Evolutionary conservation across 208 protist species (phyloP), one percentile per base, ranked within the genome.

Genomic region (Spironucleus salmonicida): DNA sequence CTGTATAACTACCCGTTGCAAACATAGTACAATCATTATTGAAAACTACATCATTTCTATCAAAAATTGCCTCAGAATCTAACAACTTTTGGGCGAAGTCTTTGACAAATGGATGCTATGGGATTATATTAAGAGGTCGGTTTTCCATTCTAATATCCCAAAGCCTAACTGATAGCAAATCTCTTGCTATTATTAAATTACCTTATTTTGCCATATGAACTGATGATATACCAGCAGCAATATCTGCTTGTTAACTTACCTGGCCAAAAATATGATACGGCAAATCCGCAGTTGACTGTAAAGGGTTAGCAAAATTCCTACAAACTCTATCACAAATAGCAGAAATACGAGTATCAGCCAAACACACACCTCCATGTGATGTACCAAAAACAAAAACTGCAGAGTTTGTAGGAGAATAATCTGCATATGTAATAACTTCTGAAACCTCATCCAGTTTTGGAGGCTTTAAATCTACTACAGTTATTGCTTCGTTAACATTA

Each of bases 341-440:
- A 49, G 32, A 15, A 19, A 42, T 71, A 23, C 64, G 4, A 19
- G 64, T 71, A 35, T 71, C 64, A 15, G 9, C 26, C 9, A 71
- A 38, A 19, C 45, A 42, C 9, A 71, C 45, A n/a, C 9, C 45
- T 23, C 64, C 64, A 49, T 11, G 34, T n/a, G 64, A 71, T 15
- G 64, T 71, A n/a, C 64, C 64, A 42, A 45, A 71, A 15, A 49
- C 40, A 38, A 71, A 71, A 15, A 45, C 11, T 9, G 30, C 9
- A 45, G 30, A 9, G 45, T 71, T 71, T 11, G 7, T 45, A 11
- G 64, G 64, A 38, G 26, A 38, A 49, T 45, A 71, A 4, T 11
- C 7, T 40, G 64, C 64, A n/a, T 49, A 71, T 57, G 64, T 71
- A 15, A 71, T 45, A 45, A 71, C 64, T 49, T 71, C 64, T 27